phyloP scores from a whole-genome alignment of 1,139 yeast species.

The Candida dubliniensis region DNA sequence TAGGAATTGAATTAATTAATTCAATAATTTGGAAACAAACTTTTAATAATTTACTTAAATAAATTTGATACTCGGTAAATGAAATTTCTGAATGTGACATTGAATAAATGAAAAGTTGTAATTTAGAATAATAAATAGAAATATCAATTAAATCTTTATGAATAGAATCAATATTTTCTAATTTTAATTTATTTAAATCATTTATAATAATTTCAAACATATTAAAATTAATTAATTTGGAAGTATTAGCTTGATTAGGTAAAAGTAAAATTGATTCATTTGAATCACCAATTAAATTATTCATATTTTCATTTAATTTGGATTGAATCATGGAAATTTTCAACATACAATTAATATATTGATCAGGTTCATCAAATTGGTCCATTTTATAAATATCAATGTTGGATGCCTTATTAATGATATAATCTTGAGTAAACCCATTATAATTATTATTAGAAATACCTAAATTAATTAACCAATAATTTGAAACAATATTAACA shows the following conservation, averaged over 20 bases:
- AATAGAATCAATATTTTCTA: conserved; percentile 7
- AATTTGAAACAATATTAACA: conserved; percentile 44
- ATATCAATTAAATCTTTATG: conserved; percentile 27
- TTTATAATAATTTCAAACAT: conserved; percentile 46
- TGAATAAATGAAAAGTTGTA: conserved; percentile 41
- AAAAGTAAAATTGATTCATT: conserved; percentile 14
- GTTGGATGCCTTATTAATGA: conserved; percentile 37
- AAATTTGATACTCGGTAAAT: conserved; percentile 29
- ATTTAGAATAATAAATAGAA: conserved; percentile 39
- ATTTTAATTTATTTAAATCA: conserved; percentile 25
- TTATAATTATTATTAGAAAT: conserved; percentile 39
- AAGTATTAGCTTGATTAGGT: conserved; percentile 24
- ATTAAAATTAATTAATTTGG: conserved; percentile 38
- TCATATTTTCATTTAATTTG: conserved; percentile 43
- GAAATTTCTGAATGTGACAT: conserved; percentile 33
- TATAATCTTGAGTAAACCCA: conserved; percentile 45
- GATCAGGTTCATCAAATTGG: conserved; percentile 24
- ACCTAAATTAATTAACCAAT: conserved; percentile 46
- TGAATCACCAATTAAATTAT: conserved; percentile 24
- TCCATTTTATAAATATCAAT: conserved; percentile 21
- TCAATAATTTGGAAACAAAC: conserved; percentile 29
- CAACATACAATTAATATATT: conserved; percentile 40
- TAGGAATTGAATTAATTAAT: conserved; percentile 12
- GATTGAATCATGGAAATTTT: conserved; percentile 44
- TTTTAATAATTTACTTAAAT: conserved; percentile 29